Percentiles rank a stretch among this genome's conserved stretches.
Conservation (phyloP, 306 rosid species). For the Acacia crassicarpa region DNA sequence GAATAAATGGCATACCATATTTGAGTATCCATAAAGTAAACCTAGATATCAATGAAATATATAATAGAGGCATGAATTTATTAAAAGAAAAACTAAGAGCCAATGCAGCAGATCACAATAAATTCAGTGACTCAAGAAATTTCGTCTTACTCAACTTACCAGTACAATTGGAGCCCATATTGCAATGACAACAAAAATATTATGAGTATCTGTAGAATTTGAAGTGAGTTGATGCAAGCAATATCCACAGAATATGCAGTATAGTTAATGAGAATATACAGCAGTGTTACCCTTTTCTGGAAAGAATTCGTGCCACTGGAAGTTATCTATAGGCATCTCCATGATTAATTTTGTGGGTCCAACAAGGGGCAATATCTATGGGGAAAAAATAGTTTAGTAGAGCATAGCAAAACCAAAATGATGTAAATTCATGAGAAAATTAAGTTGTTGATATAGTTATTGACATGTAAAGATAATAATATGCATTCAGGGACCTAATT, state of each 20-base stretch:
- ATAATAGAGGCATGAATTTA: constrained; percentile 9
- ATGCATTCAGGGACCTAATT: no score
- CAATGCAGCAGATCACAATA: constrained; percentile 24
- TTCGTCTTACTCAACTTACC: constrained; percentile 52
- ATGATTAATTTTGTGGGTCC: constrained; percentile 84
- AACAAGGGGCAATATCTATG: constrained; percentile 77
- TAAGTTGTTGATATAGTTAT: background rate
- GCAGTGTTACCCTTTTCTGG: constrained; percentile 67
- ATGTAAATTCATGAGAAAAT: constrained; percentile 7
- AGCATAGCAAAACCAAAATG: constrained; percentile 14
- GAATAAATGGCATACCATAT: constrained; percentile 98
- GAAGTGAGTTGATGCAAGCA: constrained; percentile 31
- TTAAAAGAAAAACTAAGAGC: constrained; percentile 19
- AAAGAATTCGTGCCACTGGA: constrained; percentile 97
- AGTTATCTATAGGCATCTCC: constrained; percentile 65
- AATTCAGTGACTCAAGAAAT: constrained; percentile 21
- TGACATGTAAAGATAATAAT: no score
- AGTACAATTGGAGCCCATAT: constrained; percentile 96
- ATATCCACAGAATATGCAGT: constrained; percentile 21
- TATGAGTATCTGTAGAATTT: constrained; percentile 60
- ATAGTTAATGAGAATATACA: constrained; percentile 25
- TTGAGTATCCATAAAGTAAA: constrained; percentile 96
- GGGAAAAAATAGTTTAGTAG: constrained; percentile 32
- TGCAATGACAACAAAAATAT: constrained; percentile 62
- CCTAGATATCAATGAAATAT: constrained; percentile 56